Evolutionary conservation across 2,329 filamentous ascomycete species (phyloP), one percentile per base, ranked within the genome.

Genomic region (Trichoderma breve): DNA sequence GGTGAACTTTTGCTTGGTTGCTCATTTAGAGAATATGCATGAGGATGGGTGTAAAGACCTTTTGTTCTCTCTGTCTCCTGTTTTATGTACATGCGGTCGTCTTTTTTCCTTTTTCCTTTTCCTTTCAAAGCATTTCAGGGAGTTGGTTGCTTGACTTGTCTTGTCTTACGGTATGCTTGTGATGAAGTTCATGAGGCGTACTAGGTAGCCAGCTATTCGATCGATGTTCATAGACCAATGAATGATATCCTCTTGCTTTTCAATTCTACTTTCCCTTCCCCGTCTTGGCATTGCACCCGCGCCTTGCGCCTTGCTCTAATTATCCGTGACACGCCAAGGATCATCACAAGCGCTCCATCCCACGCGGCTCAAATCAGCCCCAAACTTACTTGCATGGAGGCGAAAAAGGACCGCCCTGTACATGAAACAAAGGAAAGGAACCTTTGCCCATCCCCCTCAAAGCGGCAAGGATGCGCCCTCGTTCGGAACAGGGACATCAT

Each of bases 341-440:
- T 28, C 12, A 28, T 26, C 12, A 26, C 8, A 43, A 24, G 15
- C 5, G 21, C 4, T n/a, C 30, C 34, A 32, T 43, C 32, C 36
- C 12, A 43, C 15, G 34, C 36, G 34, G 55, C 26, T 60, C 55
- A 53, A 26, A n/a, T 28, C 51, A 55, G 43, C 43, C 30, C 43
- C 15, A 66, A n/a, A 32, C 32, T 58, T 43, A 60, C 55, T 34
- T 60, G 65, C 53, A 68, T 68, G 55, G 36, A 24, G 24, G 24
- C 24, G 24, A 24, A 24, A 24, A 24, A 24, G 24, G 24, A 24
- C 32, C 26, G 65, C 65, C 21, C 12, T 43, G 43, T 36, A 70
- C 15, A 68, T 51, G 57, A 69, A 47, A 61, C 26, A 32, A 60
- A 24, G 66, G 66, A 70, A 70, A 57, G 39, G 62, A 62, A 62